These are phyloP conservation scores for Ustilago cynodontis DNA, from an alignment of 1,284 basidiomycete genomes.

Conservation along the genomic window DNA sequence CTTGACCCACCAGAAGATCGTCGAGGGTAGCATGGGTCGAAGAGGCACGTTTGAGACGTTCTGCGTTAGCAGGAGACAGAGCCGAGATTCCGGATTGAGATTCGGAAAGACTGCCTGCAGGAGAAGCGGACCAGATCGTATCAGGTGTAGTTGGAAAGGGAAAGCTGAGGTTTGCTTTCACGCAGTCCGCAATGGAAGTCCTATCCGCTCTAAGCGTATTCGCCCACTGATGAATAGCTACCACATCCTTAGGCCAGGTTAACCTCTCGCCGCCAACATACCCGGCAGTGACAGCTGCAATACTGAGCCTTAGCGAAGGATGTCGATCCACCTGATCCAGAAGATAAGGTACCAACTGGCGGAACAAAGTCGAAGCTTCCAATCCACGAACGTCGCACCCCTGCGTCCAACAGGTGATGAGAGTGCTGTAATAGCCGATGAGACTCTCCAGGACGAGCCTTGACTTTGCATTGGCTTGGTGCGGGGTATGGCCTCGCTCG, in stretches of 20 bases:
- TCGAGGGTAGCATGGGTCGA: constrained; percentile 37
- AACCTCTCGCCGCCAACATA: constrained; percentile 42
- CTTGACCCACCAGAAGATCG: constrained; percentile 42
- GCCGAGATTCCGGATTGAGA: constrained; percentile 7
- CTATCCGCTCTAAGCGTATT: constrained; percentile 38
- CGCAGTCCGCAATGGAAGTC: constrained; percentile 38
- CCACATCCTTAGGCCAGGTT: constrained; percentile 44
- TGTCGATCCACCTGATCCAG: constrained; percentile 32
- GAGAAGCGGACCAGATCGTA: constrained; percentile 37
- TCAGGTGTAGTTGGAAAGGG: constrained; percentile 29
- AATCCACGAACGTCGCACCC: constrained; percentile 45
- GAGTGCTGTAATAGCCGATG: constrained; percentile 46
- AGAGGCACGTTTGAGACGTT: constrained; percentile 26
- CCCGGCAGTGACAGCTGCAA: constrained; percentile 42
- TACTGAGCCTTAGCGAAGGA: constrained; percentile 34
- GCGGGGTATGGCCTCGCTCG: neutral
- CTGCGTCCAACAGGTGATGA: constrained; percentile 47
- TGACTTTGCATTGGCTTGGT: constrained; percentile 27
- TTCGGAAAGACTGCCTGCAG: constrained; percentile 20
- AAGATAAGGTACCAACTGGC: constrained; percentile 35
- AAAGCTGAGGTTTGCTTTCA: constrained; percentile 35
- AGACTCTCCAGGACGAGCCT: constrained; percentile 40
- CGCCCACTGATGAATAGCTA: constrained; percentile 48
- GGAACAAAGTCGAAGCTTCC: constrained; percentile 37
- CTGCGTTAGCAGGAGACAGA: constrained; percentile 34